A percentile compares a stretch with the other conserved stretches of the same genome.
These are phyloP conservation scores for Nematocida sp. DNA, from an alignment of 371 early-diverging fungal genomes.

Conservation along the genomic window DNA sequence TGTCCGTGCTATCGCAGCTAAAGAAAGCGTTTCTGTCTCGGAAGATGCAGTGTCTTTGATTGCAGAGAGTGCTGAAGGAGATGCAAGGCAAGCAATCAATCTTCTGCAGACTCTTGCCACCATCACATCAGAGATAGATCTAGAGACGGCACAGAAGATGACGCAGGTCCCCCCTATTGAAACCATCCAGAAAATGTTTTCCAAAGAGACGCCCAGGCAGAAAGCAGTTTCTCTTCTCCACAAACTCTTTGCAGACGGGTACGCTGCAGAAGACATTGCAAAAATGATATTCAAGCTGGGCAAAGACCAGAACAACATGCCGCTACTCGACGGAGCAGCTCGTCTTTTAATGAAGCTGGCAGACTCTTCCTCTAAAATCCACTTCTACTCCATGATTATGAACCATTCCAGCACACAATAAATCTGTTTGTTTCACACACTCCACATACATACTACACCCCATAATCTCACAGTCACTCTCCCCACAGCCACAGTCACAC, in stretches of 20 bases:
- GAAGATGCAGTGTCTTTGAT: slow-evolving; percentile 70
- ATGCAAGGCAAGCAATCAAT: slow-evolving; percentile 94
- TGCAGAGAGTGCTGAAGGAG: slow-evolving; percentile 88
- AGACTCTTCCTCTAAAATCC: slow-evolving; percentile 20
- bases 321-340: slow-evolving; percentile 25
- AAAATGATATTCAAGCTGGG: slow-evolving; percentile 43
- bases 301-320: slow-evolving; percentile 19
- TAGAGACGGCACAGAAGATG: slow-evolving; percentile 15
- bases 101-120: slow-evolving; percentile 71
- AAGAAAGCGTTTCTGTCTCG: slow-evolving; percentile 69
- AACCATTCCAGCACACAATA: too few species aligned
- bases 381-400: slow-evolving; percentile 37
- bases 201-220: not conserved
- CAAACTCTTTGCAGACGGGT: slow-evolving; percentile 26
- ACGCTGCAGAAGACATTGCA: slow-evolving; percentile 43
- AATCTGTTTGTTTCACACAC: too few species aligned
- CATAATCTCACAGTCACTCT: too few species aligned
- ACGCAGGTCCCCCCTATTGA: slow-evolving; percentile 38
- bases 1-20: slow-evolving; percentile 72
- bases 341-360: slow-evolving; percentile 28
- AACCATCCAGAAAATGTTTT: slow-evolving; percentile 24
- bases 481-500: too few species aligned
- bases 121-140: slow-evolving; percentile 3
- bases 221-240: slow-evolving; percentile 9
- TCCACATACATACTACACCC: too few species aligned